Conservation (phyloP, 176 grass and related monocot species). For the Bothriochloa decipiens region DNA sequence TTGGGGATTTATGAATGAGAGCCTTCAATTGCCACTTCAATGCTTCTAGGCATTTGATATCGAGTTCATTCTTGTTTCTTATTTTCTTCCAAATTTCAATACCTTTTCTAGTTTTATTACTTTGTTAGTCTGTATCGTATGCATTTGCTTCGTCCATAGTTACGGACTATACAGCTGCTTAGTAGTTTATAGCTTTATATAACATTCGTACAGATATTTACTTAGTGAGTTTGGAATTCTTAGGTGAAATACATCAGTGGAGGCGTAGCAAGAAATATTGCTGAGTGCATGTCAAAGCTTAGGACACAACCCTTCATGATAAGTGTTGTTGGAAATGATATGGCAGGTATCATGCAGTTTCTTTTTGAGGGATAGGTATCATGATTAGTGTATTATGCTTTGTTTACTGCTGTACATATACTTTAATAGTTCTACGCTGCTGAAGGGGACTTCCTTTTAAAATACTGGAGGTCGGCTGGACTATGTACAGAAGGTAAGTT, state of each 20-base stretch:
- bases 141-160: background rate
- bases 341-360: conserved; percentile 67
- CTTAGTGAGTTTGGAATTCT: conserved; percentile 10
- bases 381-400: conserved; percentile 28
- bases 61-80: background rate
- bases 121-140: background rate
- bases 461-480: conserved; percentile 72
- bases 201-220: conserved; percentile 1
- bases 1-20: background rate
- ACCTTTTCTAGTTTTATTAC: conserved; percentile 9
- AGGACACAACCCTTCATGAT: conserved; percentile 82
- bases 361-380: conserved; percentile 41
- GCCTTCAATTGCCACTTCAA: background rate
- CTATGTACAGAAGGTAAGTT: conserved; percentile 73
- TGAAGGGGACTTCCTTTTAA: conserved; percentile 81
- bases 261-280: conserved; percentile 94
- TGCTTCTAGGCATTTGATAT: background rate
- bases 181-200: conserved; percentile 14
- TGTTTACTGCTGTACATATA: conserved; percentile 26
- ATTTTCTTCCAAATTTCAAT: background rate
- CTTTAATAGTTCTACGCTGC: conserved; percentile 29
- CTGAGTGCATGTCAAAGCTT: conserved; percentile 94
- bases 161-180: conserved; percentile 10
- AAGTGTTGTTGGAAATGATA: conserved; percentile 83
- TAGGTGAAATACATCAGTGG: conserved; percentile 81